A percentile compares a stretch with the other conserved stretches of the same genome.
phyloP scores from a whole-genome alignment of 176 grass and related monocot genomes.

The Thalia dealbata region DNA sequence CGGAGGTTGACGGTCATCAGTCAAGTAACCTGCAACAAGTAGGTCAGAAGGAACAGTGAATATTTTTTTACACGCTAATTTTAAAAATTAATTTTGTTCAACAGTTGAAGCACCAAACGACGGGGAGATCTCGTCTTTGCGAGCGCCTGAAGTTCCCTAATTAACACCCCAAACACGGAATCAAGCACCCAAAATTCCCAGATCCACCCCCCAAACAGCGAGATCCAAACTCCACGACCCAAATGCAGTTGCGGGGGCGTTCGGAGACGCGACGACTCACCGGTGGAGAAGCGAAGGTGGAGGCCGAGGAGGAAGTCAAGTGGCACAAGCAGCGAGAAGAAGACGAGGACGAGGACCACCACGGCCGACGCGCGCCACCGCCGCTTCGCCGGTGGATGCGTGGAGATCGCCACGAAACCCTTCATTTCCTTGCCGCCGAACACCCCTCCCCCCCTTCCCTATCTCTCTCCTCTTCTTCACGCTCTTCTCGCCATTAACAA shows the following conservation, averaged over 20 bases:
- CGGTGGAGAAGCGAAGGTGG: conserved; percentile 41
- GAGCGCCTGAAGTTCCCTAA: conserved; percentile 5
- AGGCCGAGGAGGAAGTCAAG: conserved; percentile 84
- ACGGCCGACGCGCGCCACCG: conserved; percentile 61
- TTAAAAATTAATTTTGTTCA: too few species aligned
- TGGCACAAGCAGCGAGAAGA: conserved; percentile 92
- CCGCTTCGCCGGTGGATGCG: conserved; percentile 47
- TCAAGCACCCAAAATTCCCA: neutral
- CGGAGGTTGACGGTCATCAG: conserved; percentile 69
- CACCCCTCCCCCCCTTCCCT: neutral
- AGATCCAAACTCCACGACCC: conserved; percentile 30
- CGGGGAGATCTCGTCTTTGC: neutral
- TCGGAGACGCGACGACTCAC: conserved; percentile 29
- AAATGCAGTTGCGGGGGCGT: neutral
- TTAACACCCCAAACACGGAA: too few species aligned
- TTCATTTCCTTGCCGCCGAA: neutral
- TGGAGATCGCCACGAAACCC: conserved; percentile 1
- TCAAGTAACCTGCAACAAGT: conserved; percentile 63
- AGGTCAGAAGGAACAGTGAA: conserved; percentile 21
- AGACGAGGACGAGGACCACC: conserved; percentile 88
- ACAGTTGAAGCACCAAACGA: too few species aligned
- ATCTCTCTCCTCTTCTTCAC: too few species aligned
- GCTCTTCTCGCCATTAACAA: too few species aligned
- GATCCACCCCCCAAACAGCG: conserved; percentile 24
- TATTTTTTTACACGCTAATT: too few species aligned